phyloP scores from a whole-genome alignment of 805 yeast species.

The Schwanniomyces sp. region DNA sequence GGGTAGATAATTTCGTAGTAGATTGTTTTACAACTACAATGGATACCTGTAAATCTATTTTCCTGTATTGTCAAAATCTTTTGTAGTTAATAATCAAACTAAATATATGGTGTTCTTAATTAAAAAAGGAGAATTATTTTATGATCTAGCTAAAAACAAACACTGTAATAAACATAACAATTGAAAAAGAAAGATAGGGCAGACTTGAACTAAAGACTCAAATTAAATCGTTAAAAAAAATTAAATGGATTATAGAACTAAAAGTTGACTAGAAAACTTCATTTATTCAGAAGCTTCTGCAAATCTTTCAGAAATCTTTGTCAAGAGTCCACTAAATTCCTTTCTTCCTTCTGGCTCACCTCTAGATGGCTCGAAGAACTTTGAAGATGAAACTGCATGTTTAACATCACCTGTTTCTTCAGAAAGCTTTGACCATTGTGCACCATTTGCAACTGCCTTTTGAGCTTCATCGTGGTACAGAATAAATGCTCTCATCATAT shows the following conservation, averaged over 20 bases:
- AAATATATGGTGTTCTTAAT: neutral
- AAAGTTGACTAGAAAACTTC: neutral
- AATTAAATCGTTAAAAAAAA: slow-evolving; percentile 1
- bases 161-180: neutral
- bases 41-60: slow-evolving; percentile 5
- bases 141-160: slow-evolving; percentile 1
- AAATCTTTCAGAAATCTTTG: slow-evolving; percentile 82
- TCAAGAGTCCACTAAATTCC: slow-evolving; percentile 75
- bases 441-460: slow-evolving; percentile 91
- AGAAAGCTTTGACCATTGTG: slow-evolving; percentile 88
- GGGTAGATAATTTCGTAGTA: slow-evolving; percentile 16
- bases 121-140: neutral
- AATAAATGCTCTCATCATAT: slow-evolving; percentile 95
- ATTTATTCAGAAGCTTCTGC: slow-evolving; percentile 89
- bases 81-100: slow-evolving; percentile 6
- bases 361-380: slow-evolving; percentile 92
- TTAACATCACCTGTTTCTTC: slow-evolving; percentile 90
- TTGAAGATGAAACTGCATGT: slow-evolving; percentile 90
- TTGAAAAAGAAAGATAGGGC: neutral
- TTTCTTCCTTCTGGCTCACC: slow-evolving; percentile 78
- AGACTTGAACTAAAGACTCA: slow-evolving; percentile 3
- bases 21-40: slow-evolving; percentile 13
- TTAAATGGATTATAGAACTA: neutral
- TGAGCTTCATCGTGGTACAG: slow-evolving; percentile 96
- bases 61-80: slow-evolving; percentile 9